Base-by-base conservation (phyloP, 1,284 basidiomycete species). In the Ceratobasidium theobromae region DNA sequence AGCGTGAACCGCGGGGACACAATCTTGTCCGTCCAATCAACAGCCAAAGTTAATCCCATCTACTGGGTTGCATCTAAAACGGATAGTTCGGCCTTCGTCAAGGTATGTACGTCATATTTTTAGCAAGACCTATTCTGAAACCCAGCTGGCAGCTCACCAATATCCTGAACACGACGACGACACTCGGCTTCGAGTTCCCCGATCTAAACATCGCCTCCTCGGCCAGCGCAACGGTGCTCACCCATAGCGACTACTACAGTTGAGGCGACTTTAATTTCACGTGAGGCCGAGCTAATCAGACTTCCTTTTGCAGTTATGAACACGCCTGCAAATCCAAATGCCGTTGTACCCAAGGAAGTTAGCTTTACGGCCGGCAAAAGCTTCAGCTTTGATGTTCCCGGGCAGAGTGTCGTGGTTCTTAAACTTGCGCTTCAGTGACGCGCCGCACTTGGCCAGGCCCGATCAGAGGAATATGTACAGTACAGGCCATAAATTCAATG, bases 11-110 rank as follows among this genome's bases (percentile, higher is more conserved):
- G 80, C 30, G 86, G 86, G 5, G 82, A 85, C 53, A 80, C 81
- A 68, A 87, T 86, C 69, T 74, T 88, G 1, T 83, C 86, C 3
- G 87, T 84, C 72, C 86, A 84, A 0, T 78, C 87, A 2, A 86
- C 86, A 0, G 75, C 71, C 28, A 49, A 67, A 0, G 75, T 70
- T 5, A 84, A 83, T 6, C 82, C 82, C 0, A 72, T 85, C 2
- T 81, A 82, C 73, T 88, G 86, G 86, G 85, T 83, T 67, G 80
- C 88, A 51, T 82, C 83, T 35, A 80, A 71, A 1, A 72, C 77
- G 14, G 75, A 77, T 0, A 73, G 77, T 3, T 73, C 80, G 48
- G 74, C 86, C 48, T 81, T 84, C 69, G 82, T 87, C 75, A 88
- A 88, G 79, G 86, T 80, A 68, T 1, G 73, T 16, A 25, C 12